Base-by-base conservation (phyloP, 805 yeast species). In the Blastobotrys chiropterorum region DNA sequence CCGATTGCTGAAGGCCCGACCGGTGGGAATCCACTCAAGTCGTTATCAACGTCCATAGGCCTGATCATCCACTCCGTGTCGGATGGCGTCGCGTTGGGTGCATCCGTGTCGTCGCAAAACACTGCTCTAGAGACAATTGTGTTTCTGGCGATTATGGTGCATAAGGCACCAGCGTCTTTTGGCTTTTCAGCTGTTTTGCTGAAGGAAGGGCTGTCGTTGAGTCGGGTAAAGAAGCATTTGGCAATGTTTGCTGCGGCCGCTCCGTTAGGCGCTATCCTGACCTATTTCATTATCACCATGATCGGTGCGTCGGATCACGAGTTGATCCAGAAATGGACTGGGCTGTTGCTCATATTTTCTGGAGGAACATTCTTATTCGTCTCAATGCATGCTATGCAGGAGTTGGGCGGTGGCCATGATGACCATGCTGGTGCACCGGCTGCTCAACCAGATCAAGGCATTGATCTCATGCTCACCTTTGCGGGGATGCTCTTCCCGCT, bases 281-380 rank as follows among this genome's bases (percentile, higher is more conserved):
- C 86, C 0, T 82, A 75, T 59, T 47, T 58, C 40, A 34, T 71
- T 1, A 59, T 73, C 13, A 66, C 69, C 2, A 30, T 55, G 30
- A 47, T 59, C 19, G 58, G 55, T 8, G 46, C 62, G 14, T 49
- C 49, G 4, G 58, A 54, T 38, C 47, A 53, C 5, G 56, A 49
- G 6, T 53, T 52, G 22, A 57, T 65, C 53, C 66, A 69, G 22
- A 70, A 73, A 62, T 67, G 71, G 57, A 69, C 82, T 19, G 86
- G 85, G 0, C 43, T 57, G 11, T 63, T 85, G 44, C 64, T 86
- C 46, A 66, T 83, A 2, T 79, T 83, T 59, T 77, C 85, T 53
- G 87, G 85, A 6, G 94, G 94, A 6, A 81, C 89, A 0, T 85
- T 86, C 60, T 62, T 85, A 21, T 86, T 77, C 59, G 87, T 86